Evolutionary conservation across 371 early-diverging fungal species (phyloP), one percentile per base, ranked within the genome.

Genomic region (Mortierella sp.): DNA sequence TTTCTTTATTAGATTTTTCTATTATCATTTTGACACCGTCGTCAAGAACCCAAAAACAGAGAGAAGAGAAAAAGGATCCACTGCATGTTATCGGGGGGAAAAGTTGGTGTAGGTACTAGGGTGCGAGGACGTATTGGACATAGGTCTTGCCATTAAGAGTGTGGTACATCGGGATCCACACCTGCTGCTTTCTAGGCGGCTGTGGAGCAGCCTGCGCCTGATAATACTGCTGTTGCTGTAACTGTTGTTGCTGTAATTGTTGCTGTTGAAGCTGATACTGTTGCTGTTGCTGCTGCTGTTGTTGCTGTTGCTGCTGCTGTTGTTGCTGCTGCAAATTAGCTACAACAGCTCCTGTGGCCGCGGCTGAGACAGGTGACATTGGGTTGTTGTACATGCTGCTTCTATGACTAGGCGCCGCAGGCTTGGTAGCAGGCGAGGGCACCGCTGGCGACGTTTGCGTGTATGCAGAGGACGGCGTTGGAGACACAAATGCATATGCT

Each of bases 101-200:
- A n/a, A n/a, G n/a, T n/a, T n/a, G n/a, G n/a, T n/a, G n/a, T n/a
- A n/a, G 48, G 9, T n/a, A 6, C 88, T 98, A 58, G 96, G 76
- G 73, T 6, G 70, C 69, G 0, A 71, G 68, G 10, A 64, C 43
- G 43, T 82, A 82, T 26, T 82, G 71, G 6, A 82, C 83, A 40
- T 82, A 82, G 1, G 70, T 66, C 48, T 74, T 82, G 50, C 78
- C 78, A 22, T 22, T 31, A 0, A 72, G 31, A 0, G 75, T 72
- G 52, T 82, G 83, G 39, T 82, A 82, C 68, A 75, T 72, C 0
- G 83, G 83, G 19, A 82, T 68, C 83, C 83, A 82, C 41, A 82
- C 70, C 41, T 82, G 83, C 65, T 82, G 83, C 70, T 75, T 77
- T 37, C 43, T 70, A 5, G 70, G 76, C 4, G 37, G 52, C 9